Conservation (phyloP, 106 monocot species). For the Ottelia alismoides region DNA sequence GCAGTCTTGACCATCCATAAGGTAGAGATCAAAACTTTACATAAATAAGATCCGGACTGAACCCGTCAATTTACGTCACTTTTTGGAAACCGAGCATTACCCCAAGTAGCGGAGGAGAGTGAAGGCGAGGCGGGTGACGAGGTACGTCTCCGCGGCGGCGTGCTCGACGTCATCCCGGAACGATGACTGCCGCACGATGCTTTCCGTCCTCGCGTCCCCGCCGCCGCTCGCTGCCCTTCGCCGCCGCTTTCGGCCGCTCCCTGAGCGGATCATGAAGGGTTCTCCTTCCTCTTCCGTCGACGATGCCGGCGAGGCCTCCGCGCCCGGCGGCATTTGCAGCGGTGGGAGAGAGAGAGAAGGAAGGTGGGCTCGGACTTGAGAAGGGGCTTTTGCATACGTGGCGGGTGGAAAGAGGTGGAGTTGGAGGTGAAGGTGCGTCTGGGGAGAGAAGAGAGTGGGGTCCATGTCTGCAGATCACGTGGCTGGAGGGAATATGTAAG, state of each 20-base stretch:
- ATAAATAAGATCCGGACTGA: too few relatives aligned
- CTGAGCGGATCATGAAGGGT: neutral
- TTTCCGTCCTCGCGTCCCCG: neutral
- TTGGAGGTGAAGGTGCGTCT: too few relatives aligned
- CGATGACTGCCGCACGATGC: constrained; percentile 17
- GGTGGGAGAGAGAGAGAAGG: too few relatives aligned
- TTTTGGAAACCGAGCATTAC: constrained; percentile 40
- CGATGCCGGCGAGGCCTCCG: neutral
- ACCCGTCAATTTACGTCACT: too few relatives aligned
- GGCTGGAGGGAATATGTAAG: too few relatives aligned
- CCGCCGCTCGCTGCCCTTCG: neutral
- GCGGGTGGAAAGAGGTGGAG: too few relatives aligned
- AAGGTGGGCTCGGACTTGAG: too few relatives aligned
- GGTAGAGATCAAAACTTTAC: too few relatives aligned
- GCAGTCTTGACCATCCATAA: too few relatives aligned
- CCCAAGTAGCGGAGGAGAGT: constrained; percentile 59
- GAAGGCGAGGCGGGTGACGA: constrained; percentile 60
- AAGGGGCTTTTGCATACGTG: too few relatives aligned
- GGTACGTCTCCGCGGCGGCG: constrained; percentile 87
- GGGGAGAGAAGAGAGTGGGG: too few relatives aligned
- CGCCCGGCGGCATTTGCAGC: neutral
- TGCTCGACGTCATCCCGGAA: constrained; percentile 58
- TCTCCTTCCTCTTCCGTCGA: neutral
- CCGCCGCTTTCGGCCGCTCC: neutral
- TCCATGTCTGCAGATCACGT: too few relatives aligned